phyloP scores from a whole-genome alignment of 345 rosid genomes.

The Capsella bursapastoris region DNA sequence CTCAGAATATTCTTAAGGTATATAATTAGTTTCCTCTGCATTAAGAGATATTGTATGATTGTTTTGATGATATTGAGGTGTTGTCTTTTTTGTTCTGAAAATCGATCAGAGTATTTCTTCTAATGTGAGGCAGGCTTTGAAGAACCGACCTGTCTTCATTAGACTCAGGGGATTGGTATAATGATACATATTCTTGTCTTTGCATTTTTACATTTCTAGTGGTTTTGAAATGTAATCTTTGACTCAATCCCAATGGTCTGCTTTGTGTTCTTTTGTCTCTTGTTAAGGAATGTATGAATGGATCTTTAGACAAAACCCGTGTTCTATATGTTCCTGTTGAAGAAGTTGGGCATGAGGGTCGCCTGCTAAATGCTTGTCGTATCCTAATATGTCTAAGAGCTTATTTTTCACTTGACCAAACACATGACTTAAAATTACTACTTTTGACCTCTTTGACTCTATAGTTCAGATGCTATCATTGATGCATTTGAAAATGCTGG shows the following conservation, averaged over 20 bases:
- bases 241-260: conserved; percentile 4
- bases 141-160: conserved; percentile 66
- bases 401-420: conserved; percentile 11
- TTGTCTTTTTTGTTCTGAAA: conserved; percentile 21
- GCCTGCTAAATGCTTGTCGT: conserved; percentile 78
- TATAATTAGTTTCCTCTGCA: background rate
- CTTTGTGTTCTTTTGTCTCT: background rate
- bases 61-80: conserved; percentile 29
- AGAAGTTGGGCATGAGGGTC: conserved; percentile 68
- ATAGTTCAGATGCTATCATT: conserved; percentile 64
- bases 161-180: conserved; percentile 86
- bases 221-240: conserved; percentile 8
- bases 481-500: conserved; percentile 80
- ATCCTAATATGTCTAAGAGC: conserved; percentile 50
- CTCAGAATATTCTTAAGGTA: conserved; percentile 76
- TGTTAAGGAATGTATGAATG: conserved; percentile 73
- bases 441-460: conserved; percentile 45
- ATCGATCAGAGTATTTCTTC: conserved; percentile 61
- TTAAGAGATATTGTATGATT: conserved; percentile 17
- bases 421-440: conserved; percentile 1
- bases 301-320: conserved; percentile 67
- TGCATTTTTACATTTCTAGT: conserved; percentile 14
- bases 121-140: conserved; percentile 71
- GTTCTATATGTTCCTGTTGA: conserved; percentile 76
- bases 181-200: conserved; percentile 15